Evolutionary conservation across 1,284 basidiomycete genomes (phyloP).

Genomic region (Ustilago cynodontis): DNA sequence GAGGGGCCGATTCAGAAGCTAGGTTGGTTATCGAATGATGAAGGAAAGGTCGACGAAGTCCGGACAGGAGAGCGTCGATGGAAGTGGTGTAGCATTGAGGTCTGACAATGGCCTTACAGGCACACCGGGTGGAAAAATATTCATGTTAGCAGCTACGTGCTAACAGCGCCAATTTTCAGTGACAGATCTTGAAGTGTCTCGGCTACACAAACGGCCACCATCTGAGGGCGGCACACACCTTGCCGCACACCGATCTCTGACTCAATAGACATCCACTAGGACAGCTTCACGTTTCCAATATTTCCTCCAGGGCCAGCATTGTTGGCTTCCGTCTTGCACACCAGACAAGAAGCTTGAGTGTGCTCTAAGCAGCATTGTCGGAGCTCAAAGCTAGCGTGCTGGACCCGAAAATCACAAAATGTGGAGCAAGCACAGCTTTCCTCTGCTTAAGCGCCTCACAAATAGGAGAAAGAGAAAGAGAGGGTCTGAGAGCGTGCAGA

Average conservation of each 20-base stretch:
- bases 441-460: constrained; percentile 27
- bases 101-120: no score
- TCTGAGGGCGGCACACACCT: neutral
- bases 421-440: constrained; percentile 18
- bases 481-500: constrained; percentile 27
- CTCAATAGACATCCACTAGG: neutral
- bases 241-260: neutral
- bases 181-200: constrained; percentile 5
- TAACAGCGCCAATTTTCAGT: no score
- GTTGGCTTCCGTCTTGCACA: neutral
- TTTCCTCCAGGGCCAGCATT: neutral
- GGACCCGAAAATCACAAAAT: constrained; percentile 10
- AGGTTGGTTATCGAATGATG: no score
- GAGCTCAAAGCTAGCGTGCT: neutral
- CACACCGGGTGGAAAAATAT: no score
- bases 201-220: constrained; percentile 1
- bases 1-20: no score
- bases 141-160: no score
- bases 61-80: no score
- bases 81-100: no score
- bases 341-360: neutral
- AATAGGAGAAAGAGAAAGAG: neutral
- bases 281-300: neutral
- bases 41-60: no score
- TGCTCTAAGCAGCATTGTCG: neutral